Evolutionary conservation across 2,329 filamentous ascomycete species (phyloP), one percentile per base, ranked within the genome.

Genomic region (Penicillium rolfsii): DNA sequence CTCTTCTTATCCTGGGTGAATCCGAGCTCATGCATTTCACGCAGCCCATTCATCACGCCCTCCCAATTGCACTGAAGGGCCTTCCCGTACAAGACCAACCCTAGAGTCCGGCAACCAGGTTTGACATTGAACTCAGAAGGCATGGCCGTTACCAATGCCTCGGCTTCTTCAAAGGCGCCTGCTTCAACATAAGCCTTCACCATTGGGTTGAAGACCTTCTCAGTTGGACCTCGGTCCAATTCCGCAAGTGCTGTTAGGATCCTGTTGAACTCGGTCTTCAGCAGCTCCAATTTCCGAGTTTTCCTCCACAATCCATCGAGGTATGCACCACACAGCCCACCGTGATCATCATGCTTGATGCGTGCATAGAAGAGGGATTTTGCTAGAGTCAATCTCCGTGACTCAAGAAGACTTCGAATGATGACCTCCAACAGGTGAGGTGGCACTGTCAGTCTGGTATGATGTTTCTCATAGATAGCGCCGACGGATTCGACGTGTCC

Each of bases 201-300:
- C 35, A 80, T 64, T 7, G 78, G 76, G 53, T 77, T 76, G 64
- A 79, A 76, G 22, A 80, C 67, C 46, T 75, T 75, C 30, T 77
- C 71, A 5, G 71, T 77, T n/a, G 73, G 69, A 1, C 57, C 40
- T 59, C 76, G 77, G 30, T 63, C 64, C 30, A 77, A 57, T 4
- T 71, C 67, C 5, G 64, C 59, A 5, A 78, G 61, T 19, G 70
- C 64, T 2, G 61, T 60, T 33, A 76, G 35, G 9, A 76, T 60
- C 55, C 70, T 75, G 46, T 66, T 68, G 30, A 77, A 71, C 63
- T 77, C 72, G 19, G 66, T 68, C 56, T 72, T 75, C 19, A 77
- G 52, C 49, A 77, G 64, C 40, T 76, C 73, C 43, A 75, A 71
- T 36, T 68, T 77, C 19, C 73, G 68, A 5, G 76, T 76, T 61